Conservation (phyloP, 2,329 filamentous ascomycete species). For the Zelopaecilomyces penicillatus region DNA sequence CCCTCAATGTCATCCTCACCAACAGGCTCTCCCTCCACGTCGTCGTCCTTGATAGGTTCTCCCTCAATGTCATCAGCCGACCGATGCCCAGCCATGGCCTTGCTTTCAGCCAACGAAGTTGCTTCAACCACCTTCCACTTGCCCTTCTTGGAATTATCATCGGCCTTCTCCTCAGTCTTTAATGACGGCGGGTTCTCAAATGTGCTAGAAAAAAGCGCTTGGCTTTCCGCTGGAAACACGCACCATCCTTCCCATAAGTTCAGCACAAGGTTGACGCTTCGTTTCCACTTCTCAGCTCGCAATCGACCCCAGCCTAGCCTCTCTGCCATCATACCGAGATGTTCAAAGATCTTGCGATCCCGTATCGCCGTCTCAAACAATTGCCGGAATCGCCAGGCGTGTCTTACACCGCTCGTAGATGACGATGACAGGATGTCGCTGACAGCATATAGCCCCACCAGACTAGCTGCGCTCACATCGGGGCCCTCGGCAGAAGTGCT, state of each 20-base stretch:
- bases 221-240: conserved; percentile 64
- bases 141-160: conserved; percentile 21
- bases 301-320: conserved; percentile 71
- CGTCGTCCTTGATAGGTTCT: conserved; percentile 35
- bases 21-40: conserved; percentile 31
- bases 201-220: conserved; percentile 59
- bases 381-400: conserved; percentile 79
- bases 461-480: conserved; percentile 64
- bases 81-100: conserved; percentile 1
- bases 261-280: conserved; percentile 61
- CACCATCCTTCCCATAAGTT: conserved; percentile 65
- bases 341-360: conserved; percentile 61
- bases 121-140: conserved; percentile 46
- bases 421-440: conserved; percentile 72
- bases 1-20: conserved; percentile 43
- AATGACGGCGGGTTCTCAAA: conserved; percentile 61
- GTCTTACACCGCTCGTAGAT: conserved; percentile 67
- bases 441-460: conserved; percentile 72
- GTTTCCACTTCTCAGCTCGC: conserved; percentile 76
- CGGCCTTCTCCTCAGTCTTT: conserved; percentile 22
- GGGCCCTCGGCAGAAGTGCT: conserved; percentile 28
- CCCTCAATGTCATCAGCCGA: conserved; percentile 39
- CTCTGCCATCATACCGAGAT: conserved; percentile 64
- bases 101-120: conserved; percentile 8
- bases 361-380: conserved; percentile 69